A percentile compares a stretch with the other conserved stretches of the same genome.
phyloP scores from a whole-genome alignment of 164 flowering plant genomes.

The Tetrastigma voinierianum region DNA sequence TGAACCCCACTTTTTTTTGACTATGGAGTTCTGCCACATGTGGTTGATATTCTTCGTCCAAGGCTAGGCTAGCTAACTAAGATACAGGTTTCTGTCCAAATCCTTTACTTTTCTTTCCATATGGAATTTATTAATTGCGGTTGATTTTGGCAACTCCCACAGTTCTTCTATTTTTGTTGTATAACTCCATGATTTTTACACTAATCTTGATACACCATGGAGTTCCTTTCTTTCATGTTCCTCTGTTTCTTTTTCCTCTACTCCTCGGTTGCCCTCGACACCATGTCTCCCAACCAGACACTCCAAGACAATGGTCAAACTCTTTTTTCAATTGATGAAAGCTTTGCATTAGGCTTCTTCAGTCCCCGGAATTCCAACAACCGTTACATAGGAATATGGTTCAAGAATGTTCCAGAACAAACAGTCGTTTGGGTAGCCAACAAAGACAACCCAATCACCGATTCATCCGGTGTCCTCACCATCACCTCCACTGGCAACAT shows the following conservation, averaged over 20 bases:
- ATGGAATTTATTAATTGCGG: too few species aligned
- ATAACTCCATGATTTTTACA: too few species aligned
- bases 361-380: constrained; percentile 14
- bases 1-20: too few species aligned
- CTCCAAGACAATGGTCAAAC: not conserved
- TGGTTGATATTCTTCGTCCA: too few species aligned
- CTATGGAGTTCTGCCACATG: too few species aligned
- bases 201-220: not conserved
- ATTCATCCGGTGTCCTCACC: constrained; percentile 9
- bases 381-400: constrained; percentile 23
- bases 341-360: constrained; percentile 24
- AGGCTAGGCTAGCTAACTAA: too few species aligned
- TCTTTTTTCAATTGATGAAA: not conserved
- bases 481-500: constrained; percentile 8
- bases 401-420: constrained; percentile 9
- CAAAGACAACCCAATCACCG: constrained; percentile 11
- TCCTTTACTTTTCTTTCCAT: too few species aligned
- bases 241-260: not conserved
- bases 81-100: too few species aligned
- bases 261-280: not conserved
- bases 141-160: too few species aligned
- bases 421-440: constrained; percentile 28
- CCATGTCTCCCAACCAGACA: constrained; percentile 6
- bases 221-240: not conserved
- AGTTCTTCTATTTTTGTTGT: too few species aligned